Evolutionary conservation across 2,329 filamentous ascomycete species (phyloP), one percentile per base, ranked within the genome.

Genomic region (Sporothrix curviconia): DNA sequence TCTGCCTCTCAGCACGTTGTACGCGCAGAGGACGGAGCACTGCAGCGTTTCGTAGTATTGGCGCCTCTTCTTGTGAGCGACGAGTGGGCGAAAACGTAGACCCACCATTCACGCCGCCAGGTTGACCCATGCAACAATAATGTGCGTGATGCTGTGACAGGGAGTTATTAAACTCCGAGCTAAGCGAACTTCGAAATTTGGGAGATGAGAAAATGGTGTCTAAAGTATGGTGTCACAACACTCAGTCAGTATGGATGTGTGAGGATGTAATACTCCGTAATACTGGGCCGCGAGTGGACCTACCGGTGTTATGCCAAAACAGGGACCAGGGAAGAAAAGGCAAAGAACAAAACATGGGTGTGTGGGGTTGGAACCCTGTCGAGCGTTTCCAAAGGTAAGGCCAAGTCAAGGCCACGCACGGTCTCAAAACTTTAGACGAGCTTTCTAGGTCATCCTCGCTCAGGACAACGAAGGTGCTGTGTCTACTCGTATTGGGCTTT

Each of bases 311-410:
- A 50, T 51, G 25, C 44, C 43, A 42, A 53, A 59, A 46, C 46
- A 54, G 24, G 56, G 50, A 53, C 37, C 36, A 57, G 50, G 55
- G 28, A 30, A 9, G 9, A 43, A 36, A 44, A 36, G 34, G 51
- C 30, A 47, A 24, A 32, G 34, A 12, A 34, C 25, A 24, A 8
- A 39, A 40, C 12, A 34, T 43, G 44, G 55, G n/a, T 46, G 50
- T 59, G 50, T 52, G 39, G 57, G 43, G 57, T 57, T n/a, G 58
- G 57, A 19, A 55, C 43, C 34, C 57, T 47, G 49, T 34, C 47
- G 42, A 50, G 46, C 36, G 44, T n/a, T n/a, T n/a, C n/a, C n/a
- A n/a, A n/a, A n/a, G 28, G 36, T 39, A 37, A 55, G 51, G 47
- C 19, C 52, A 17, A 55, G 40, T 32, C 39, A 55, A 47, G 42